Percentiles rank a stretch among this genome's conserved stretches.
Conservation (phyloP, 2,329 filamentous ascomycete species). For the Fonsecaea monophora region DNA sequence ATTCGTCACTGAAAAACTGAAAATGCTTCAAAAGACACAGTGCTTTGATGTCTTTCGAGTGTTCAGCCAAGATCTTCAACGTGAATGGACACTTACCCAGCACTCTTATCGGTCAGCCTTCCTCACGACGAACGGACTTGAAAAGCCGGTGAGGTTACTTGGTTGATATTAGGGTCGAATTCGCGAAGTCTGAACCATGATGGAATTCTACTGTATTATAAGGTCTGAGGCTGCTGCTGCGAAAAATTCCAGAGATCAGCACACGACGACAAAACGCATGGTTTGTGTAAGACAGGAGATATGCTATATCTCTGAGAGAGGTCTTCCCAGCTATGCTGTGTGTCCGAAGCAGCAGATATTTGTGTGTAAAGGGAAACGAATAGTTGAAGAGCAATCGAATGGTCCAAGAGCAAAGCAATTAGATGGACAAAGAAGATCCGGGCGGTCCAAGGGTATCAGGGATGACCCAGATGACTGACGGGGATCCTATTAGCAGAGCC, state of each 20-base stretch:
- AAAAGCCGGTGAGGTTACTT: constrained; percentile 6
- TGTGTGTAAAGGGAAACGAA: background rate
- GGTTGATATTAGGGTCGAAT: background rate
- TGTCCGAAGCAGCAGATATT: background rate
- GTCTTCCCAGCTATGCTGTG: background rate
- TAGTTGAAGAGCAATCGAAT: background rate
- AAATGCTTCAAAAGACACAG: background rate
- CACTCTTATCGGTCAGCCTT: background rate
- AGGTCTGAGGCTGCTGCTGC: no score
- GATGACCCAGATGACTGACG: no score
- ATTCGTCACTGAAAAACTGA: constrained; percentile 8
- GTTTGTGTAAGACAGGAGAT: background rate
- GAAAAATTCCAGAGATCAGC: no score
- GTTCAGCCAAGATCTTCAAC: constrained; percentile 10
- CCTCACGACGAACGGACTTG: background rate
- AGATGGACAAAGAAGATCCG: background rate
- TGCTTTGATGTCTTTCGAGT: constrained; percentile 10
- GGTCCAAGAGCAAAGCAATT: background rate
- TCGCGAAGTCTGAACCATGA: background rate
- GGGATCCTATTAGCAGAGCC: no score
- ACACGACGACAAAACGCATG: no score
- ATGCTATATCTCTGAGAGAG: background rate
- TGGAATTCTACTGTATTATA: background rate
- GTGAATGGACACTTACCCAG: background rate
- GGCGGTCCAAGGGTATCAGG: no score